Conservation (phyloP, 257 asterid genomes). For the Avicennia marina region DNA sequence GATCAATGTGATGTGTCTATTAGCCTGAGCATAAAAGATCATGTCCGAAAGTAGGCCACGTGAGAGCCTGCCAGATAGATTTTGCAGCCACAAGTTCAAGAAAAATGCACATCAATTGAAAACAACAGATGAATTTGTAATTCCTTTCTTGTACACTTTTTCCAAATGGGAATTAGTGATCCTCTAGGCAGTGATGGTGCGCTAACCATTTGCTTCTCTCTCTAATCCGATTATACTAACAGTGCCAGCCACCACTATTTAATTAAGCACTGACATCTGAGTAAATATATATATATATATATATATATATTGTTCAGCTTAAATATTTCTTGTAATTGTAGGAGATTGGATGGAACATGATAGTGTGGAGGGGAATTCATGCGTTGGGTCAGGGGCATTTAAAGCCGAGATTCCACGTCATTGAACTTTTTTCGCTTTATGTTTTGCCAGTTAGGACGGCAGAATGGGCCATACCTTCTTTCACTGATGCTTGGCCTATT, state of each 20-base stretch:
- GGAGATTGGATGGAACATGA: background rate
- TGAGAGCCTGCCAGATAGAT: background rate
- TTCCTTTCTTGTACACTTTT: too few relatives aligned
- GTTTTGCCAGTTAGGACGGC: slow-evolving; percentile 7
- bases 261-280: too few relatives aligned
- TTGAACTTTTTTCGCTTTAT: background rate
- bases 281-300: too few relatives aligned
- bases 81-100: too few relatives aligned
- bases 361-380: too few relatives aligned
- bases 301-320: slow-evolving; percentile 9
- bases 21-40: background rate
- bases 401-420: background rate
- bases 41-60: background rate
- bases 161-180: too few relatives aligned
- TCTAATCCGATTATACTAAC: too few relatives aligned
- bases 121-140: too few relatives aligned
- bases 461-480: slow-evolving; percentile 19
- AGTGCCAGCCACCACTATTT: too few relatives aligned
- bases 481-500: slow-evolving; percentile 39
- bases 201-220: background rate
- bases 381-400: background rate
- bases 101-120: background rate
- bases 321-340: slow-evolving; percentile 1
- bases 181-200: too few relatives aligned
- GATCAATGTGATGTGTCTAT: too few relatives aligned